Evolutionary conservation across 73 alveolate species (phyloP), one percentile per base, ranked within the genome.

Genomic region (Paramecium biaurelia): DNA sequence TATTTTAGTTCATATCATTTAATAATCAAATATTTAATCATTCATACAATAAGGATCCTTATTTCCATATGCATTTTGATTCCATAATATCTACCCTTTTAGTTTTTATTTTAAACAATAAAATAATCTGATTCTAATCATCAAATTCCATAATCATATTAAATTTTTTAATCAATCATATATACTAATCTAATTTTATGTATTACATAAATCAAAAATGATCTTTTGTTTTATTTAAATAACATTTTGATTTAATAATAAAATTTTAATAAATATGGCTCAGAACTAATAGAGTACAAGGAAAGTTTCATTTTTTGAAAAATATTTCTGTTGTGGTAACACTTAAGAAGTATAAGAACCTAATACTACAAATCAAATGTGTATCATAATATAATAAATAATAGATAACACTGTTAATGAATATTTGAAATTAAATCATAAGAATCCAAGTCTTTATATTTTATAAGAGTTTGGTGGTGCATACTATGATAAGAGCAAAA

Each of bases 311-410:
- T 35, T 72, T 35, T 72, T 72, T 72, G 86, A 72, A 37, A 30
- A 42, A 72, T 72, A 28, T 12, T 72, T 72, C 34, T 72, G 86
- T 72, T 72, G 86, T 35, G 86, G 86, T 2, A 72, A 72, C 35
- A 12, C 86, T 32, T 5, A 10, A 35, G 86, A 72, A 2, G 86
- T 72, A 1, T 15, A 34, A 32, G 38, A 72, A 34, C 86, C 86
- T 3, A 35, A 28, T 18, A 18, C 68, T 53, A 53, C 68, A 15
- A 53, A 53, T 53, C 7, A 53, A 18, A 18, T 5, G 14, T 53
- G 68, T 53, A 53, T 53, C 14, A 53, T 53, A 47, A 15, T 15
- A 18, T 53, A n/a, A n/a, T 14, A 20, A 53, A 53, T n/a, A 2
- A 18, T 53, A 53, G 68, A 53, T 15, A 72, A 57, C 24, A 72